Evolutionary conservation across 768 basidiomycete genomes (phyloP), one percentile per base, ranked within the genome.

Genomic region (Serendipita indica): DNA sequence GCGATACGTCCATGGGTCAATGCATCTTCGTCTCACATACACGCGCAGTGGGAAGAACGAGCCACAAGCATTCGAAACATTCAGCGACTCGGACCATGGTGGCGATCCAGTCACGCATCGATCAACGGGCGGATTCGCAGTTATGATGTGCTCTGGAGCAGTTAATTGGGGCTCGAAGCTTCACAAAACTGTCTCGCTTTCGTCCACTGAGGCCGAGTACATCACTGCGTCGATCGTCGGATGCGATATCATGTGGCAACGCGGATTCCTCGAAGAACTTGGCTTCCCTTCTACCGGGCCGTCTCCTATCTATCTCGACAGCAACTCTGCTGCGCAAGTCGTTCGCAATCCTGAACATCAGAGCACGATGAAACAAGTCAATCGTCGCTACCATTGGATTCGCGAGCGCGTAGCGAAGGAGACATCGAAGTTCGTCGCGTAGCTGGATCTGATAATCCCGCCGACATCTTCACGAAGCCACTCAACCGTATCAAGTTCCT

Each of bases 31-130:
- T 0, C 57, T 58, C 1, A 37, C 39, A 7, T 58, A 39, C 57
- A 27, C 37, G 1, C 57, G 33, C n/a, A 37, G 10, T n/a, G 10
- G 10, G 10, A 10, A 10, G n/a, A 10, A 10, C n/a, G 49, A 35
- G 25, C 25, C 25, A 16, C n/a, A n/a, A n/a, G n/a, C n/a, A n/a
- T 64, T 63, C 46, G 58, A 46, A 30, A 52, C 63, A 4, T 71
- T 62, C 63, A 60, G 64, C 14, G 69, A 72, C 60, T 62, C 70
- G 1, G 65, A 68, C 58, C 65, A 65, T 58, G 68, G 58, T 28
- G 69, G 69, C 0, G 41, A 63, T 39, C 35, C 35, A 10, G 39
- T 32, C 22, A 62, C 22, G 33, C 58, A 62, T n/a, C 61, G 54
- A 43, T 67, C 64, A 0, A 65, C 63, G 12, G 62, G 60, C 30